Percentiles rank a stretch among this genome's conserved stretches.
Conservation (phyloP, 257 asterid species). For the Lavandula angustifolia region DNA sequence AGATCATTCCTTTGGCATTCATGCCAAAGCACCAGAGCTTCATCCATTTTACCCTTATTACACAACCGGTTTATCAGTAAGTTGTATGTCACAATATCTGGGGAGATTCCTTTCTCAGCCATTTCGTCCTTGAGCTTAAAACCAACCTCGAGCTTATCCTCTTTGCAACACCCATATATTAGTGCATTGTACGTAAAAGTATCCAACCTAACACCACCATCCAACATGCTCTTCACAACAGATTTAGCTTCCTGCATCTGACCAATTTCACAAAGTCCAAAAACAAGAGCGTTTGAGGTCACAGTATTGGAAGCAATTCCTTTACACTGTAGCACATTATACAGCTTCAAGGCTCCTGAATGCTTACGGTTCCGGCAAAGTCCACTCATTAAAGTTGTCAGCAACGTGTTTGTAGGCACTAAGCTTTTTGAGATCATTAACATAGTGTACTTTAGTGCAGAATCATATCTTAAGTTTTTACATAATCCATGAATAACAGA, state of each 20-base stretch:
- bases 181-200: conserved; percentile 65
- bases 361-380: conserved; percentile 68
- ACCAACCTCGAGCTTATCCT: conserved; percentile 55
- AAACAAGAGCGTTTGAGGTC: conserved; percentile 79
- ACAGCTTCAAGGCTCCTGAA: conserved; percentile 67
- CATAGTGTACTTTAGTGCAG: conserved; percentile 53
- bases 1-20: conserved; percentile 57
- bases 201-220: conserved; percentile 48
- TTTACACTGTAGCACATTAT: conserved; percentile 48
- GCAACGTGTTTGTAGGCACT: conserved; percentile 60
- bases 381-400: conserved; percentile 66
- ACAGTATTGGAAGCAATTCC: conserved; percentile 60
- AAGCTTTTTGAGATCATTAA: conserved; percentile 60
- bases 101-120: conserved; percentile 53
- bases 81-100: conserved; percentile 62
- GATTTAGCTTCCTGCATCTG: conserved; percentile 51
- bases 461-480: conserved; percentile 43
- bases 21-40: conserved; percentile 77
- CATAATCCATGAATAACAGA: conserved; percentile 54
- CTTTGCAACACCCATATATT: conserved; percentile 69
- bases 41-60: conserved; percentile 59
- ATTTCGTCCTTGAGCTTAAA: conserved; percentile 70
- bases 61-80: conserved; percentile 55
- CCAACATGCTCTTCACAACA: conserved; percentile 55
- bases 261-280: conserved; percentile 67